phyloP scores from a whole-genome alignment of 306 rosid genomes.

The Prunus padus region DNA sequence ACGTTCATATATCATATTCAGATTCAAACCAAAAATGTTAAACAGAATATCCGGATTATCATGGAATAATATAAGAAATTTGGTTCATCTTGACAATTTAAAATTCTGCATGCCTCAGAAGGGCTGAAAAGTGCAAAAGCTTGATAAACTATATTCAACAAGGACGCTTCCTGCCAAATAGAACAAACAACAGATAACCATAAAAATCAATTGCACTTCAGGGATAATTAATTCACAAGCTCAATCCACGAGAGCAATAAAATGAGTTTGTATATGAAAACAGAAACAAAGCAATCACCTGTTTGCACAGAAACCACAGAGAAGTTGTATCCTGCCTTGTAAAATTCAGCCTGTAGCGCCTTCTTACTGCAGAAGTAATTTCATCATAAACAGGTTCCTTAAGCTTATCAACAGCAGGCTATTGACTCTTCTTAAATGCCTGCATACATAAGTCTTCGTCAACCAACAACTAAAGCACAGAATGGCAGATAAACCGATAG shows the following conservation, averaged over 20 bases:
- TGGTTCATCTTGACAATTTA: not conserved
- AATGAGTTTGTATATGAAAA: not conserved
- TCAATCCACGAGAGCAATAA: conserved; percentile 3
- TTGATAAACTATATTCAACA: conserved; percentile 75
- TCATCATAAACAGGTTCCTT: conserved; percentile 74
- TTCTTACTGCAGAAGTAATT: conserved; percentile 52
- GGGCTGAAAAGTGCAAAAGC: conserved; percentile 78
- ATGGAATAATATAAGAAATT: not conserved
- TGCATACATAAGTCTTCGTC: conserved; percentile 34
- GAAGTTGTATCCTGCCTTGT: conserved; percentile 69
- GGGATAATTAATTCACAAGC: conserved; percentile 14
- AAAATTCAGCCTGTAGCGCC: conserved; percentile 67
- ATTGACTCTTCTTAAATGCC: conserved; percentile 65
- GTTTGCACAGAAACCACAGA: conserved; percentile 95
- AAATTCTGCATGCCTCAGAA: conserved; percentile 55
- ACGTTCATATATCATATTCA: not conserved
- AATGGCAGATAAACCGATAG: not conserved
- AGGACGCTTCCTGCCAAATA: conserved; percentile 85
- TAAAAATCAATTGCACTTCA: conserved; percentile 14
- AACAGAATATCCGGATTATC: not conserved
- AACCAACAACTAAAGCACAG: not conserved
- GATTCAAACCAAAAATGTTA: not conserved
- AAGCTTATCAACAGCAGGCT: conserved; percentile 71
- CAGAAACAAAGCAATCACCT: conserved; percentile 47
- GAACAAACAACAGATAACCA: conserved; percentile 19